Conservation (phyloP, 352 stramenopile species). For the Globisporangium rhizosaccharum region DNA sequence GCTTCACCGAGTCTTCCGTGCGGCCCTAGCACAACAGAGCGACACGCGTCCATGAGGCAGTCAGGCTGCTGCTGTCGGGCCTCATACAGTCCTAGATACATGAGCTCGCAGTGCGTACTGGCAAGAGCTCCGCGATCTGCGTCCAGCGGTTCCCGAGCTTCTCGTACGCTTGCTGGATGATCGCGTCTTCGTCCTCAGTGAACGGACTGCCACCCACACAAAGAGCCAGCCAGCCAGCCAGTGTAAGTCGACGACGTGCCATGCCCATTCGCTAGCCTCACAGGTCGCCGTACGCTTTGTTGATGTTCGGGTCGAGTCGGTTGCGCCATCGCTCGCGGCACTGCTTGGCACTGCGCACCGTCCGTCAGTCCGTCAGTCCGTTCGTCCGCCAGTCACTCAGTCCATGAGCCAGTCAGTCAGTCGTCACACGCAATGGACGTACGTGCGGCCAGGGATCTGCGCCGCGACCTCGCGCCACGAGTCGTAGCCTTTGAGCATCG, state of each 20-base stretch:
- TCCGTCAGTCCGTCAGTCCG: background rate
- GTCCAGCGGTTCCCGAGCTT: constrained; percentile 87
- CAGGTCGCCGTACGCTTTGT: constrained; percentile 54
- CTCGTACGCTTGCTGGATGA: constrained; percentile 74
- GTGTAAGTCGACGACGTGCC: background rate
- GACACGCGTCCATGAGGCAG: too few species aligned
- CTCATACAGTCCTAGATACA: too few species aligned
- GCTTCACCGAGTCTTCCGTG: constrained; percentile 77
- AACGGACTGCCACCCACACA: constrained; percentile 30
- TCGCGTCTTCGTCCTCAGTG: constrained; percentile 59
- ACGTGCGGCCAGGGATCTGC: constrained; percentile 69
- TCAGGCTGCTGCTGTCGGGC: too few species aligned
- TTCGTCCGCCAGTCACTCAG: background rate
- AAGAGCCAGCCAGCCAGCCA: background rate
- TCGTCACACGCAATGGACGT: constrained; percentile 7
- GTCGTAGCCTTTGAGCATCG: constrained; percentile 77
- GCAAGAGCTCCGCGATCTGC: constrained; percentile 76
- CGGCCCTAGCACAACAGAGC: constrained; percentile 29
- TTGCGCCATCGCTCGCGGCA: constrained; percentile 96
- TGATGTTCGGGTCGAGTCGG: constrained; percentile 93
- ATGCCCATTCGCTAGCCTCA: background rate
- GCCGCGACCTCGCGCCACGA: constrained; percentile 69
- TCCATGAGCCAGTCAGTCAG: background rate
- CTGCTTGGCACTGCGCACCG: constrained; percentile 81
- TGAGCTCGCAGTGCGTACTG: constrained; percentile 21